These are phyloP conservation scores for Clausena lansium DNA, from an alignment of 345 rosid species.

Conservation along the genomic window DNA sequence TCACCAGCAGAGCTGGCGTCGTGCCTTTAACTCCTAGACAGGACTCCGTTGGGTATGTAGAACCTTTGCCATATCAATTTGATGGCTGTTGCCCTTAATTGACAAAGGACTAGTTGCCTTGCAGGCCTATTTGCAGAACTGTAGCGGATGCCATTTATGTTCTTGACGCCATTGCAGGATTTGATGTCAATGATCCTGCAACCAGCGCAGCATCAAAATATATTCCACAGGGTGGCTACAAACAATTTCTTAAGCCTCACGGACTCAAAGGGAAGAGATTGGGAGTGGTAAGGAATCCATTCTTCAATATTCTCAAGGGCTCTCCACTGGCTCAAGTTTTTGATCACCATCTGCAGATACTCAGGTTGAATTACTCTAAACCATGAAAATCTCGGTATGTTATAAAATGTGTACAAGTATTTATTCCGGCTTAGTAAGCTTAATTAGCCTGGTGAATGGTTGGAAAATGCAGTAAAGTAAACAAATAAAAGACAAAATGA, in stretches of 20 bases:
- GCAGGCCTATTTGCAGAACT: conserved; percentile 59
- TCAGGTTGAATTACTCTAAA: conserved; percentile 25
- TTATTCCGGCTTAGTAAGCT: background rate
- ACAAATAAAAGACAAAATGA: too few relatives aligned
- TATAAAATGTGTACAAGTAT: too few relatives aligned
- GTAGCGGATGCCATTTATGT: conserved; percentile 58
- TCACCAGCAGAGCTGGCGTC: conserved; percentile 74
- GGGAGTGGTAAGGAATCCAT: conserved; percentile 32
- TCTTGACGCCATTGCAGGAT: conserved; percentile 60
- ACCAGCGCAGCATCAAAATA: conserved; percentile 36
- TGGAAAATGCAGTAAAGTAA: too few relatives aligned
- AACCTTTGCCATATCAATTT: background rate
- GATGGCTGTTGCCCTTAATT: background rate
- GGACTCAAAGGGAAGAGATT: conserved; percentile 37
- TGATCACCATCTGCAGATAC: conserved; percentile 27
- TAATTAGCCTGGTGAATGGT: too few relatives aligned
- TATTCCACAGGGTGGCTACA: conserved; percentile 58
- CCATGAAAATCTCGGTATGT: too few relatives aligned
- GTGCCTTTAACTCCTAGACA: conserved; percentile 59
- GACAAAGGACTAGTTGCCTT: conserved; percentile 1
- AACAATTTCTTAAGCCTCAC: conserved; percentile 38
- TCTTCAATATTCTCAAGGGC: conserved; percentile 11
- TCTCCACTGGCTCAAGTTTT: conserved; percentile 7
- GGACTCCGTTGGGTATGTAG: conserved; percentile 57
- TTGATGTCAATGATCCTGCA: conserved; percentile 48